Evolutionary conservation across 139 green algal species (phyloP).

Genomic region (Chlorella sp.): DNA sequence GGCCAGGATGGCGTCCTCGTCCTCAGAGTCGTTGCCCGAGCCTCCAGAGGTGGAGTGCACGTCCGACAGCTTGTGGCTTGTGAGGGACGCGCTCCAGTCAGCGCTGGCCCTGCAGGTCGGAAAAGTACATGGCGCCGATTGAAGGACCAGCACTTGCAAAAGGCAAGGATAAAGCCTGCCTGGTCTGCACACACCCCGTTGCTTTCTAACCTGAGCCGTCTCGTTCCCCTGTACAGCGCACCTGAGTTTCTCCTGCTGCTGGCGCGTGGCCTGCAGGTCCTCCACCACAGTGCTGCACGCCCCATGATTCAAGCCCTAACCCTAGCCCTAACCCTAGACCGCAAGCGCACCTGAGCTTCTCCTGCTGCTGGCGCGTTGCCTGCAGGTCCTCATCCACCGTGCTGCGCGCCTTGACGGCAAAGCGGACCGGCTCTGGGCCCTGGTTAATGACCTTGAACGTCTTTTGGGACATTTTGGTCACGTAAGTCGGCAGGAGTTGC

Average conservation of each 20-base stretch:
- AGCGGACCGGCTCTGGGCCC: slow-evolving; percentile 33
- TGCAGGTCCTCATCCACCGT: slow-evolving; percentile 6
- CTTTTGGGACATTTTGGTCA: slow-evolving; percentile 58
- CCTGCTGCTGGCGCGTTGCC: background rate
- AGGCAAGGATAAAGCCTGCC: background rate
- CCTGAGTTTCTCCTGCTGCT: background rate
- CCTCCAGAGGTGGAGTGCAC: too few relatives aligned
- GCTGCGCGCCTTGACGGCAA: slow-evolving; percentile 32
- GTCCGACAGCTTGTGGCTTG: too few relatives aligned
- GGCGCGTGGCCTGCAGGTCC: background rate
- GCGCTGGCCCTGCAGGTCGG: too few relatives aligned
- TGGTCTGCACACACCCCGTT: background rate
- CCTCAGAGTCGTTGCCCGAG: slow-evolving; percentile 35
- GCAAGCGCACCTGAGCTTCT: background rate
- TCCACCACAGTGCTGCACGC: slow-evolving; percentile 14
- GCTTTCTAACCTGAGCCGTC: too few relatives aligned
- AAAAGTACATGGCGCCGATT: too few relatives aligned
- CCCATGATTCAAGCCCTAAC: background rate
- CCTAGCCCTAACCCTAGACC: too few relatives aligned
- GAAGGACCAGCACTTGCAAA: too few relatives aligned
- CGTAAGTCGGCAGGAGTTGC: slow-evolving; percentile 59
- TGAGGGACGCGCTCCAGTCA: too few relatives aligned
- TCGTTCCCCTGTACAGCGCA: background rate
- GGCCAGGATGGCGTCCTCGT: slow-evolving; percentile 38
- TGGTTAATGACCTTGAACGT: slow-evolving; percentile 56